phyloP scores from a whole-genome alignment of 225 moss, liverwort and hornwort species.

The Pleurozium schreberi region DNA sequence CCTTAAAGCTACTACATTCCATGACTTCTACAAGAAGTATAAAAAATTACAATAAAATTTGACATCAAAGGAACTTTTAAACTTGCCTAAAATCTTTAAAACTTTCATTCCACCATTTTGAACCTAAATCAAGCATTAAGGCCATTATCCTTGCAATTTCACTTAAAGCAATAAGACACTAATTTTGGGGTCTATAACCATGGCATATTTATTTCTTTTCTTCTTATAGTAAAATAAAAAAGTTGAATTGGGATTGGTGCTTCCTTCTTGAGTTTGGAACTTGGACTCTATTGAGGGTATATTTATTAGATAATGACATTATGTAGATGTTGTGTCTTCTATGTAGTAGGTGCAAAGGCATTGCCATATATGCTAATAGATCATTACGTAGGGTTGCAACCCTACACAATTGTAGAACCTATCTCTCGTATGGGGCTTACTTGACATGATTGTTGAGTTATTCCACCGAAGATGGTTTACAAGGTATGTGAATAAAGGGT shows the following conservation, averaged over 20 bases:
- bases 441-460: fast-evolving
- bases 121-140: too few relatives aligned
- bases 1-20: too few relatives aligned
- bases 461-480: fast-evolving
- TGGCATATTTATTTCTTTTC: neutral
- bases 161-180: fast-evolving
- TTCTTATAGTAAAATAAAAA: neutral
- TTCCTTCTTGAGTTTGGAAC: neutral
- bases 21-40: too few relatives aligned
- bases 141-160: neutral
- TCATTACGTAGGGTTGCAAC: fast-evolving
- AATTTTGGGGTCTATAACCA: neutral
- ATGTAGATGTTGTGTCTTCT: too few relatives aligned
- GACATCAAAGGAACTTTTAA: too few relatives aligned
- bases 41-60: too few relatives aligned
- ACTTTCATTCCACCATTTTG: too few relatives aligned
- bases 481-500: fast-evolving
- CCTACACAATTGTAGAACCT: neutral
- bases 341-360: neutral
- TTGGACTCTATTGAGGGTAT: fast-evolving
- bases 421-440: fast-evolving
- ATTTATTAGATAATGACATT: neutral
- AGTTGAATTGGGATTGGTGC: neutral
- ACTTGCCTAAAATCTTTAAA: too few relatives aligned
- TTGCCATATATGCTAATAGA: too few relatives aligned